Evolutionary conservation across 257 asterid genomes (phyloP).

Genomic region (Fraxinus pennsylvanica): DNA sequence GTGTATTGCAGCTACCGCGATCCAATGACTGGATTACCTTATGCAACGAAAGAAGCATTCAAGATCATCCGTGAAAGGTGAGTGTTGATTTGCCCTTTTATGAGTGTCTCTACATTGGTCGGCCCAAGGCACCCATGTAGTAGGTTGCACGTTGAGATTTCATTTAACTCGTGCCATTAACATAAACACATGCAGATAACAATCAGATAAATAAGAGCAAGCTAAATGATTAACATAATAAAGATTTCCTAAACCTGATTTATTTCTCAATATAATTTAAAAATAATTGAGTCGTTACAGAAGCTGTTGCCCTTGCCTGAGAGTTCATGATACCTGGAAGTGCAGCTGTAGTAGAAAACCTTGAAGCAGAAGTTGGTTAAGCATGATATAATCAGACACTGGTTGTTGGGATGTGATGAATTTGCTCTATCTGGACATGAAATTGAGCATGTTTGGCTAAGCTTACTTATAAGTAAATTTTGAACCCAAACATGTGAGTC

Average conservation of each 20-base stretch:
- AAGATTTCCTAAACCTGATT: too few relatives aligned
- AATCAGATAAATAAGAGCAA: not conserved
- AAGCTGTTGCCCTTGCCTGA: not conserved
- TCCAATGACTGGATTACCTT: constrained; percentile 81
- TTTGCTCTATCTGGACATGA: not conserved
- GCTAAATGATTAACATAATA: not conserved
- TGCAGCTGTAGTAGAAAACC: not conserved
- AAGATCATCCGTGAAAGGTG: constrained; percentile 73
- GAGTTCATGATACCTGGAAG: not conserved
- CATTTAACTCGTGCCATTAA: not conserved
- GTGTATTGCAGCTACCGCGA: constrained; percentile 67
- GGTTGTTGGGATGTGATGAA: not conserved
- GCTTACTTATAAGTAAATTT: not conserved
- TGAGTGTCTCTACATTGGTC: not conserved
- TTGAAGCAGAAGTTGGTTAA: not conserved
- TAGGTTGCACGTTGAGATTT: not conserved
- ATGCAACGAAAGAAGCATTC: constrained; percentile 97
- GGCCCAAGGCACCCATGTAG: not conserved
- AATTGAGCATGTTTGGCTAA: not conserved
- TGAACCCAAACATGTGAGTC: not conserved
- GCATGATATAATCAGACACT: not conserved
- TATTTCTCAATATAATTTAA: too few relatives aligned
- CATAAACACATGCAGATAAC: not conserved
- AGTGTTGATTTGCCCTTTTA: constrained; percentile 18
- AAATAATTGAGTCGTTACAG: too few relatives aligned